Evolutionary conservation across 257 asterid genomes (phyloP).

Genomic region (Gentiana macrophylla): DNA sequence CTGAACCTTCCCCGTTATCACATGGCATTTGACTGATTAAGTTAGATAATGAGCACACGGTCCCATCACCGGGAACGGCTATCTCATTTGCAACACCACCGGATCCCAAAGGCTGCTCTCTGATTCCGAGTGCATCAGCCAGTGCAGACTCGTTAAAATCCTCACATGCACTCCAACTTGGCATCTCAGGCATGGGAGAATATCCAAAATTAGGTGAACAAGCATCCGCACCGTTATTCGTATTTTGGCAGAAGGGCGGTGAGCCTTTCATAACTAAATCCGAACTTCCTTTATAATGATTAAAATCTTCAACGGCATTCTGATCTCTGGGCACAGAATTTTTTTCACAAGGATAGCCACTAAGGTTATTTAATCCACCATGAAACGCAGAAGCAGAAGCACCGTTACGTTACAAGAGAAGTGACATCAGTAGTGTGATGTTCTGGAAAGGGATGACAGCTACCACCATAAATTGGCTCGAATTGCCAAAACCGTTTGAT

Average conservation of each 20-base stretch:
- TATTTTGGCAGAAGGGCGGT: constrained; percentile 7
- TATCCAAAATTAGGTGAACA: constrained; percentile 27
- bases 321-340: constrained; percentile 13
- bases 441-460: constrained; percentile 18
- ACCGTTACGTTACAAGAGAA: constrained; percentile 15
- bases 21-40: constrained; percentile 16
- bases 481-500: constrained; percentile 25
- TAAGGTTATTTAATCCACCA: constrained; percentile 19
- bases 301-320: constrained; percentile 9
- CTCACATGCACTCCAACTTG: constrained; percentile 25
- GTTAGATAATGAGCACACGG: constrained; percentile 13
- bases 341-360: constrained; percentile 17
- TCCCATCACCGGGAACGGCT: constrained; percentile 13
- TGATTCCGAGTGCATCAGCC: constrained; percentile 25
- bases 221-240: constrained; percentile 15
- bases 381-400: constrained; percentile 13
- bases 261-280: constrained; percentile 18
- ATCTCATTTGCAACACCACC: constrained; percentile 10
- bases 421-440: constrained; percentile 14
- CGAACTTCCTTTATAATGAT: constrained; percentile 22
- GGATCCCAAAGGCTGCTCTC: constrained; percentile 15
- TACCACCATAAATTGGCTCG: constrained; percentile 16
- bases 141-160: constrained; percentile 13
- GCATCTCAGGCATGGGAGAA: constrained; percentile 28
- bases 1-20: constrained; percentile 16